Evolutionary conservation across 345 rosid species (phyloP), one percentile per base, ranked within the genome.

Genomic region (Rhodamnia argentea): DNA sequence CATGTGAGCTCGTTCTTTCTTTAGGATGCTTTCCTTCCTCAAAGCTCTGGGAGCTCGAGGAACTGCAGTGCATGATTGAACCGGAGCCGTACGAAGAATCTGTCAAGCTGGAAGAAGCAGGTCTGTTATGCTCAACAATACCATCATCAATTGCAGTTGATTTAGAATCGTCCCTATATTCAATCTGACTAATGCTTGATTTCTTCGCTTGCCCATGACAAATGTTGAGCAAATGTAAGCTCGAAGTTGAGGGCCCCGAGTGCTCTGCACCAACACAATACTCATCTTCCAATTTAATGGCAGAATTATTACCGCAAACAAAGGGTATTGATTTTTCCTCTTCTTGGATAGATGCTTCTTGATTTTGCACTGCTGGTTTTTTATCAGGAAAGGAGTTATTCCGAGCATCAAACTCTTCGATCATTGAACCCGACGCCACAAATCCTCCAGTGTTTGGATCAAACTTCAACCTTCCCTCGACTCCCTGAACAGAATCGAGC

Each of bases 401-500:
- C 81, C 32, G 90, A 47, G 88, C 52, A 91, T 92, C 95, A 86
- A 57, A 40, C 27, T 93, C 96, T 88, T 90, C 90, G 55, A 81
- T 82, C 40, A 86, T 70, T 51, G 95, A 76, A 52, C 94, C 93
- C 82, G 91, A 91, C 55, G 99, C 93, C 55, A 95, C 90, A 84
- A 96, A 93, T 55, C 90, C 96, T 70, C 97, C 95, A 4, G 93
- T 92, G 20, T 89, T 47, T 27, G 97, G 94, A 88, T 97, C 96
- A 89, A 92, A 96, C 87, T 91, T 96, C 54, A 97, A 70, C 78
- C 96, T 94, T 85, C 98, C 95, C 86, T 95, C 95, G 37, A 96
- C 96, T 29, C 99, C 99, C 56, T 93, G 98, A 84, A 96, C 99
- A 85, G 99, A 95, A 85, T 93, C 94, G 0, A 96, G 90, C 86